These are phyloP conservation scores for Trametes villosa DNA, from an alignment of 768 basidiomycete genomes.

Conservation along the genomic window DNA sequence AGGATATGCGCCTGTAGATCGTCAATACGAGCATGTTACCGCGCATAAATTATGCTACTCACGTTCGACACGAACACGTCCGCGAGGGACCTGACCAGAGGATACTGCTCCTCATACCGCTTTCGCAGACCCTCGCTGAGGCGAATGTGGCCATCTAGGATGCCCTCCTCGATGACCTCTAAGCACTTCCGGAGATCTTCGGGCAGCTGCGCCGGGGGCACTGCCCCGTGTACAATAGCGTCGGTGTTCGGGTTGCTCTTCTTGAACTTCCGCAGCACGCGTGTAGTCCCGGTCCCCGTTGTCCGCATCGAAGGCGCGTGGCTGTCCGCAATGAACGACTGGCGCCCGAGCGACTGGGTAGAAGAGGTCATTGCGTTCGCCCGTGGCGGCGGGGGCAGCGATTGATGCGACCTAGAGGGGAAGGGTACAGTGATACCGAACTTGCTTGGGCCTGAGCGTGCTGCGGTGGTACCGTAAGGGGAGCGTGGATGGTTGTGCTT, in stretches of 20 bases:
- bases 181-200: constrained; percentile 86
- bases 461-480: constrained; percentile 63
- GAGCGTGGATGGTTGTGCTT: constrained; percentile 77
- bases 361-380: constrained; percentile 58
- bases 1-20: constrained; percentile 82
- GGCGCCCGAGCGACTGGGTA: constrained; percentile 76
- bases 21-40: constrained; percentile 25
- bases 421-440: constrained; percentile 64
- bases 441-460: constrained; percentile 46
- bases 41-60: constrained; percentile 39
- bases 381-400: constrained; percentile 69
- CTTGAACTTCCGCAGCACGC: constrained; percentile 70
- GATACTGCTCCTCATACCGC: constrained; percentile 95
- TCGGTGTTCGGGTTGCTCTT: constrained; percentile 57
- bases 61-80: constrained; percentile 97
- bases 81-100: constrained; percentile 88
- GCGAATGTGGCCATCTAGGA: constrained; percentile 87
- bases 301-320: constrained; percentile 45
- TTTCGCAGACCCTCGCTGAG: constrained; percentile 85
- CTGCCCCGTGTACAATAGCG: constrained; percentile 49
- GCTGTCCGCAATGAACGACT: constrained; percentile 56
- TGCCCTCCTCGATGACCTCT: constrained; percentile 84
- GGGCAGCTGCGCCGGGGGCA: constrained; percentile 81
- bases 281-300: constrained; percentile 32
- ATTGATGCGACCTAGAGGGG: constrained; percentile 79